Conservation (phyloP, 1,139 yeast species). For the Sugiyamaella paludigena region DNA sequence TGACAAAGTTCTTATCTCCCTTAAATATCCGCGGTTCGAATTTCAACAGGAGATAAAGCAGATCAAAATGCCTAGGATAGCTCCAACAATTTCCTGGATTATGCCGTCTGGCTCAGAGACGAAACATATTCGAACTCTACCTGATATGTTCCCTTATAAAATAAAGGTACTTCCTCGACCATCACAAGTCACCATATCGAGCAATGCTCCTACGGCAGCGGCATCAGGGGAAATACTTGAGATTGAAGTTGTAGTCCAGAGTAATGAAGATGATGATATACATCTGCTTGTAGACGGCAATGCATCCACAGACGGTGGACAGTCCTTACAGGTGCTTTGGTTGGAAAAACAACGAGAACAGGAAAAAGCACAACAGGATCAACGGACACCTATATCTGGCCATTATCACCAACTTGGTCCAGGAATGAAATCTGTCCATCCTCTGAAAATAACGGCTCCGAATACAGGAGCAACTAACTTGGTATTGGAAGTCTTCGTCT, state of each 20-base stretch:
- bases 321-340: conserved; percentile 13
- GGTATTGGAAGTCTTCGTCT: conserved; percentile 29
- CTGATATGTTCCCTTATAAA: conserved; percentile 2
- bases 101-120: neutral
- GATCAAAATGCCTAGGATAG: neutral
- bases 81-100: conserved; percentile 11
- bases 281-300: conserved; percentile 26
- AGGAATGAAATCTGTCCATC: conserved; percentile 11
- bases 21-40: conserved; percentile 12
- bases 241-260: conserved; percentile 25
- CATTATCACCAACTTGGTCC: conserved; percentile 4
- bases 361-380: neutral
- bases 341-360: neutral
- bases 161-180: conserved; percentile 33
- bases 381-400: too few relatives aligned
- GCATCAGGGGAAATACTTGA: conserved; percentile 34
- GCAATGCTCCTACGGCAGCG: conserved; percentile 24
- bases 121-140: conserved; percentile 7
- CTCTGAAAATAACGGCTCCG: conserved; percentile 26
- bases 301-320: conserved; percentile 22
- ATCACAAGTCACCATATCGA: conserved; percentile 27
- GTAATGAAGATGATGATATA: conserved; percentile 32
- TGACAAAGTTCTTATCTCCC: conserved; percentile 7
- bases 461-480: conserved; percentile 23
- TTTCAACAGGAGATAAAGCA: conserved; percentile 10